Evolutionary conservation across 805 yeast genomes (phyloP).

Genomic region (Saccharomycopsis selenospora): DNA sequence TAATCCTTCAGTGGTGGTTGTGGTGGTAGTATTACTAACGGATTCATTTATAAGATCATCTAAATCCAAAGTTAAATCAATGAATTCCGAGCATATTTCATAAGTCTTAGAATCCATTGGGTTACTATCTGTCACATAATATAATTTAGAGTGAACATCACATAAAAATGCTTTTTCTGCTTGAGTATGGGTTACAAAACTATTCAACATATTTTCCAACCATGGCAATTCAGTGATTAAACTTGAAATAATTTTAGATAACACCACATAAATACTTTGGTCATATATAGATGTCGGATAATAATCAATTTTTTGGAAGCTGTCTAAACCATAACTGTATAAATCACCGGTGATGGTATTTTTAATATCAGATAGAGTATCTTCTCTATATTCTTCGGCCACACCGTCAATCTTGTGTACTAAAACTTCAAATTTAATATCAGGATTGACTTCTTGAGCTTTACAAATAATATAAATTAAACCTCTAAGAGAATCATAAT

Average conservation of each 20-base stretch:
- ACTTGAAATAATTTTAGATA: constrained; percentile 87
- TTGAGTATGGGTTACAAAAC: constrained; percentile 78
- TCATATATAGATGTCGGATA: constrained; percentile 92
- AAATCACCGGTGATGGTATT: constrained; percentile 92
- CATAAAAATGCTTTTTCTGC: constrained; percentile 91
- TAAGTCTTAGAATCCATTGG: constrained; percentile 94
- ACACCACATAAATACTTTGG: constrained; percentile 92
- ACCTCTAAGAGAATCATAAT: constrained; percentile 83
- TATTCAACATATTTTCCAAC: constrained; percentile 81
- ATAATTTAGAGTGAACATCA: constrained; percentile 86
- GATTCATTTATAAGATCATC: constrained; percentile 30
- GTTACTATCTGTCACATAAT: constrained; percentile 91
- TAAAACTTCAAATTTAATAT: constrained; percentile 81
- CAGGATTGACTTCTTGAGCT: constrained; percentile 78
- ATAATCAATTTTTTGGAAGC: constrained; percentile 70
- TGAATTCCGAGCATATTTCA: constrained; percentile 95
- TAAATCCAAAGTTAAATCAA: constrained; percentile 86
- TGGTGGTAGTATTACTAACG: constrained; percentile 6
- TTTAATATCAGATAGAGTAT: constrained; percentile 94
- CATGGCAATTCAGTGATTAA: constrained; percentile 82
- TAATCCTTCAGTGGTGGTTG: constrained; percentile 7
- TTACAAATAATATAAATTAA: constrained; percentile 81
- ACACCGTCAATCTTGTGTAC: constrained; percentile 95
- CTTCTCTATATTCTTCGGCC: constrained; percentile 86
- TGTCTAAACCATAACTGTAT: constrained; percentile 81